Conservation (phyloP, 345 rosid genomes). For the Trapa bicornis region DNA sequence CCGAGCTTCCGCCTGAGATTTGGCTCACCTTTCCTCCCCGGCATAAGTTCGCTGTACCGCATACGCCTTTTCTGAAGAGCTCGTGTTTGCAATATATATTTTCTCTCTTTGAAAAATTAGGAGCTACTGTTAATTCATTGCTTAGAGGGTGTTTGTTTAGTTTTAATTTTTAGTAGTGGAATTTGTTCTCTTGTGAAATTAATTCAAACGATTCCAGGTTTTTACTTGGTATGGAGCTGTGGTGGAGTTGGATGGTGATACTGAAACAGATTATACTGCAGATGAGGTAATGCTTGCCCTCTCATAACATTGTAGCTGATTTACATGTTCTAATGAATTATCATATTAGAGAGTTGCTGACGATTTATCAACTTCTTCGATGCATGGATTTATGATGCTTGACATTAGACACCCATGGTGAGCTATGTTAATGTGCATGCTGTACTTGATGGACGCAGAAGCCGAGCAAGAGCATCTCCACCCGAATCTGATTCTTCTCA, state of each 20-base stretch:
- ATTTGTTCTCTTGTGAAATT: not conserved
- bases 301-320: not conserved
- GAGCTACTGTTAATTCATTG: not conserved
- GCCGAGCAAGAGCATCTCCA: conserved; percentile 51
- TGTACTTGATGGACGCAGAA: conserved; percentile 57
- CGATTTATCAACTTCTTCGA: not conserved
- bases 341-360: not conserved
- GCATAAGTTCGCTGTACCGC: conserved; percentile 62
- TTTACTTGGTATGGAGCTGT: conserved; percentile 96
- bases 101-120: not conserved
- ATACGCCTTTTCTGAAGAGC: not conserved
- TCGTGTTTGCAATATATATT: not conserved
- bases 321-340: not conserved
- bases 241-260: conserved; percentile 69
- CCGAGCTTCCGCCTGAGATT: conserved; percentile 75
- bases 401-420: conserved; percentile 78
- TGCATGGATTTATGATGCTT: not conserved
- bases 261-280: conserved; percentile 87
- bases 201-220: conserved; percentile 27
- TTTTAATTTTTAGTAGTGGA: not conserved
- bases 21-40: conserved; percentile 87
- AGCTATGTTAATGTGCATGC: conserved; percentile 85
- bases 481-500: conserved; percentile 44
- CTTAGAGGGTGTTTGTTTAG: not conserved
- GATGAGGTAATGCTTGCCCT: conserved; percentile 46